Percentiles rank a stretch among this genome's conserved stretches.
Conservation (phyloP, 2,329 filamentous ascomycete species). For the Ophiostoma ips region DNA sequence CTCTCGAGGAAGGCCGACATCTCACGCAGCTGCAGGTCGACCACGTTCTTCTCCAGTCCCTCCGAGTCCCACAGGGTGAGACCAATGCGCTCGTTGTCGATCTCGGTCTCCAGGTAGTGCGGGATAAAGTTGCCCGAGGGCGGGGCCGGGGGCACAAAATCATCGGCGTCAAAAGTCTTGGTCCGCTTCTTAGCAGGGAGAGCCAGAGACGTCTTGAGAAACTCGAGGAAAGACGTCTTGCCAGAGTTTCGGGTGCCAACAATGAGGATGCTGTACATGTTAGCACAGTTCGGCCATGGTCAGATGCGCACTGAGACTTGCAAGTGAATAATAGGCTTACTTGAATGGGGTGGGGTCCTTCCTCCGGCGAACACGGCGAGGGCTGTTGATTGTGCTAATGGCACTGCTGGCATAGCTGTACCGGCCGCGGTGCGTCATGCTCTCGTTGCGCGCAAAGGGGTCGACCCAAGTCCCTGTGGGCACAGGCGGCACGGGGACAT, state of each 20-base stretch:
- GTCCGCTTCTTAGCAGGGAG: conserved; percentile 66
- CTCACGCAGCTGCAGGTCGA: conserved; percentile 85
- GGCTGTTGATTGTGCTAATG: conserved; percentile 83
- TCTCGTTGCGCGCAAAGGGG: conserved; percentile 72
- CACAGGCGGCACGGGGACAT: conserved; percentile 36
- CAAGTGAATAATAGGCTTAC: conserved; percentile 57
- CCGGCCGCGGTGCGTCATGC: conserved; percentile 91
- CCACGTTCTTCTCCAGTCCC: conserved; percentile 85
- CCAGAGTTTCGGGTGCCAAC: conserved; percentile 77
- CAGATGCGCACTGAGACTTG: too few relatives aligned
- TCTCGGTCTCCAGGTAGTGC: conserved; percentile 86
- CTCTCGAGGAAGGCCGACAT: conserved; percentile 88
- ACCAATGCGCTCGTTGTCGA: conserved; percentile 81
- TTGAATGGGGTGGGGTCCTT: conserved; percentile 98
- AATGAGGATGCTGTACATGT: conserved; percentile 58
- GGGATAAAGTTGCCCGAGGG: conserved; percentile 63
- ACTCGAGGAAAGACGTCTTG: conserved; percentile 95
- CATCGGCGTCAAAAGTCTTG: conserved; percentile 42
- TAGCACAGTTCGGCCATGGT: background rate
- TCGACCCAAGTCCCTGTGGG: conserved; percentile 51
- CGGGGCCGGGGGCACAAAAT: conserved; percentile 35
- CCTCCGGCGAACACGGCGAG: conserved; percentile 77
- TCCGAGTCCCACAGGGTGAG: conserved; percentile 95
- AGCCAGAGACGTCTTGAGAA: conserved; percentile 75
- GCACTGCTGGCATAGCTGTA: conserved; percentile 94